These are phyloP conservation scores for Margaritispora aquatica DNA, from an alignment of 495 filamentous ascomycete genomes.

Conservation along the genomic window DNA sequence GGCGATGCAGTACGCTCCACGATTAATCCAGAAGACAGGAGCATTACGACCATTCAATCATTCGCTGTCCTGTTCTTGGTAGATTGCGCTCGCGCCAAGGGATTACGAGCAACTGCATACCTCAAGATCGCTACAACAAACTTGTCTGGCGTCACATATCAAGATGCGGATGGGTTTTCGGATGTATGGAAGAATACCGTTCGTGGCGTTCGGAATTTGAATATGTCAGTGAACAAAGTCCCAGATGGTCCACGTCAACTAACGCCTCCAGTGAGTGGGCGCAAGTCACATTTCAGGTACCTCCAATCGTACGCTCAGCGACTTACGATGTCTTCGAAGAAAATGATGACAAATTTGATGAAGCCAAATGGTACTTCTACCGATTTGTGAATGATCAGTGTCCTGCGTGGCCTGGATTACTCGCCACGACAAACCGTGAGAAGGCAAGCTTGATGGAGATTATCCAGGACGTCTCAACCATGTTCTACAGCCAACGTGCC, in stretches of 20 bases:
- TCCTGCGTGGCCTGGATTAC: conserved; percentile 14
- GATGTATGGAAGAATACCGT: conserved; percentile 21
- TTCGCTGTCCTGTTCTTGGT: conserved; percentile 32
- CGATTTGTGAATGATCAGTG: conserved; percentile 16
- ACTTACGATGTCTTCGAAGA: conserved; percentile 7
- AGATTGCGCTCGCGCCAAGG: conserved; percentile 26
- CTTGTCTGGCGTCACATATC: conserved; percentile 1
- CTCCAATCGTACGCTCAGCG: neutral
- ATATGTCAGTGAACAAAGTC: conserved; percentile 16
- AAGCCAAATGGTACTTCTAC: conserved; percentile 20
- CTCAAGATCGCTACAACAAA: conserved; percentile 24
- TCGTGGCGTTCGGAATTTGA: conserved; percentile 19
- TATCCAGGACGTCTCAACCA: conserved; percentile 26
- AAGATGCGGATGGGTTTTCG: conserved; percentile 8
- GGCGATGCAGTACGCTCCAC: conserved; percentile 24
- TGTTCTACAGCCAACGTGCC: conserved; percentile 28
- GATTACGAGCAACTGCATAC: conserved; percentile 29
- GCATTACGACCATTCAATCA: conserved; percentile 27
- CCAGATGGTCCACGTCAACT: neutral
- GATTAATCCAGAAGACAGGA: conserved; percentile 19
- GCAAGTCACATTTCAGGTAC: conserved; percentile 22
- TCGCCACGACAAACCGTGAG: conserved; percentile 21
- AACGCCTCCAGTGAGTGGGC: conserved; percentile 24
- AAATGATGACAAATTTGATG: conserved; percentile 12
- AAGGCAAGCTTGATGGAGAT: conserved; percentile 29